A percentile compares a stretch with the other conserved stretches of the same genome.
Evolutionary conservation across 441 rosid genomes (phyloP).

Genomic region (Jatropha multifida): DNA sequence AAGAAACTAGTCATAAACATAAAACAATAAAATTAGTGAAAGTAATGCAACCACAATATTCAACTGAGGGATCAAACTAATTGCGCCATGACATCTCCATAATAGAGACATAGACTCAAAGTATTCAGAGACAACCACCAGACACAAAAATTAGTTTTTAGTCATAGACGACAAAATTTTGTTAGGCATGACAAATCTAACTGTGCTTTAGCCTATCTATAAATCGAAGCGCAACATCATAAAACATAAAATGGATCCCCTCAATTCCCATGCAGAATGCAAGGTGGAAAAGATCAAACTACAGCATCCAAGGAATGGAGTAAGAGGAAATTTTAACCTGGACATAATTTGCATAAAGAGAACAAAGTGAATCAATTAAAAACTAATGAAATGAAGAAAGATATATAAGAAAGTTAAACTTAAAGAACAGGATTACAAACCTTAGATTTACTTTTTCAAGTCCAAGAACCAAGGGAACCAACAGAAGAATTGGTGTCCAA

Average conservation of each 20-base stretch:
- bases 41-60: neutral
- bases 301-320: neutral
- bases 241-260: neutral
- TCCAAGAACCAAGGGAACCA: slow-evolving; percentile 98
- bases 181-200: neutral
- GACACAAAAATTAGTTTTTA: neutral
- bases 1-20: neutral
- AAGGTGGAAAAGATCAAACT: neutral
- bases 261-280: neutral
- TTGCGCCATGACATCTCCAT: neutral
- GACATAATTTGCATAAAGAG: neutral
- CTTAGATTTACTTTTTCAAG: slow-evolving; percentile 85
- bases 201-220: neutral
- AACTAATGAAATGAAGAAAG: neutral
- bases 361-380: neutral
- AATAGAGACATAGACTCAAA: neutral
- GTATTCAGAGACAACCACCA: neutral
- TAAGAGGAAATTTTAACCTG: neutral
- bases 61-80: neutral
- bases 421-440: slow-evolving; percentile 34
- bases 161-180: neutral
- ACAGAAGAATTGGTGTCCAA: slow-evolving; percentile 80
- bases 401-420: neutral
- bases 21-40: neutral
- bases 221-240: neutral